Base-by-base conservation (phyloP, 176 grass and related monocot genomes). In the Puccinellia tenuiflora region DNA sequence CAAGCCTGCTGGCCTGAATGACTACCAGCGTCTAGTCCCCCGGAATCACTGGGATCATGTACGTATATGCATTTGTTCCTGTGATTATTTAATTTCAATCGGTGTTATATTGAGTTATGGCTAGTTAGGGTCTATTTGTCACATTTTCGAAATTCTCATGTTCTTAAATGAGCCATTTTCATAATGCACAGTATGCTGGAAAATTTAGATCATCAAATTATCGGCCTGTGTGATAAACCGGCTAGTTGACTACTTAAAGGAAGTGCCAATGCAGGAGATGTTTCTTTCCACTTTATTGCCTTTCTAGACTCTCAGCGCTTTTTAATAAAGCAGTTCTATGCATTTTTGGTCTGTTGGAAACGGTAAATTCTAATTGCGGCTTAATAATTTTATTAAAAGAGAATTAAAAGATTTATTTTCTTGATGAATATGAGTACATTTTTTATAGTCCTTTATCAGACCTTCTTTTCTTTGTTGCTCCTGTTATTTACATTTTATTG, bases 21-120 rank as follows among this genome's bases (percentile, higher is more conserved):
- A 83, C 81, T 83, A 83, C 39, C 68, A 83, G 20, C 39, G 68
- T 17, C 81, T 83, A 62, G 81, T 83, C 53, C 81, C 56, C 16
- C 39, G 39, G 39, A 46, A 30, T 61, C 34, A 81, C 24, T 69
- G 21, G 22, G 14, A 17, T 1, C 22, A 71, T 45, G 68, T 83
- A 83, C 9, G 54, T 56, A 40, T 56, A 81, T 55, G 54, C 50
- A 70, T 81, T 18, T 75, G 62, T 4, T 64, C 21, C 15, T 64
- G 30, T 47, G 25, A 83, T 64, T 62, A 45, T 61, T 60, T 33
- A 63, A 24, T 66, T 39, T 1, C 48, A 14, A 53, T 50, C 28
- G 26, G 3, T 76, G n/a, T 76, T 84, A 10, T 34, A 25, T 75
- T 65, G 18, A 47, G 52, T 73, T 54, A 21, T 56, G 48, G 51